Conservation (phyloP, 805 yeast species). For the Blastobotrys attinorum region DNA sequence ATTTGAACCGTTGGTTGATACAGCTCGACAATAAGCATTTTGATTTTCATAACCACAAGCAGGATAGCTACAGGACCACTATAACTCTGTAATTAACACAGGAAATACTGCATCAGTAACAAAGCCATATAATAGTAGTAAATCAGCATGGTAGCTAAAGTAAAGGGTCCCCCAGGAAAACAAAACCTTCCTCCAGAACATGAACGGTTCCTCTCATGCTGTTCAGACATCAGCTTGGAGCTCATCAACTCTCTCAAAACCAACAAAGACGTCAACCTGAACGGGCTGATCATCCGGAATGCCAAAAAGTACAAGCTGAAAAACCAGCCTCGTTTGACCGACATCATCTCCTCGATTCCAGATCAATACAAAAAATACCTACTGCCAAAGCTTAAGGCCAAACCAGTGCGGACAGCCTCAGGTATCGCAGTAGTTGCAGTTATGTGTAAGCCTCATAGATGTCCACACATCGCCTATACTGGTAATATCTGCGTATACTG, state of each 20-base stretch:
- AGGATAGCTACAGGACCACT: no score
- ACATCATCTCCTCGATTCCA: conserved; percentile 89
- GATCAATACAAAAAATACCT: conserved; percentile 89
- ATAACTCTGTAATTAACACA: no score
- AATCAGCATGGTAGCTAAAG: no score
- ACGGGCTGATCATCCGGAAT: conserved; percentile 76
- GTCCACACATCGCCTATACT: conserved; percentile 98
- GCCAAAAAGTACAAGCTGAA: conserved; percentile 88
- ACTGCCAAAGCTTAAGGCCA: conserved; percentile 92
- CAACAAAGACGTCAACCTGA: conserved; percentile 75
- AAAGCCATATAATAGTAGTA: no score
- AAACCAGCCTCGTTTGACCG: conserved; percentile 90
- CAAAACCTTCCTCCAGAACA: conserved; percentile 80
- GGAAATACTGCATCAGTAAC: no score
- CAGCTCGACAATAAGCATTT: no score
- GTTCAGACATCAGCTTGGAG: conserved; percentile 85
- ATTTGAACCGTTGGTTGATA: no score
- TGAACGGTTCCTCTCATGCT: conserved; percentile 86
- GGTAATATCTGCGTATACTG: conserved; percentile 97
- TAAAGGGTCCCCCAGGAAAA: conserved; percentile 31
- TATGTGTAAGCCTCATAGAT: conserved; percentile 98
- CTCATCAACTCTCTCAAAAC: conserved; percentile 68
- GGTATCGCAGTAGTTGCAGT: conserved; percentile 99
- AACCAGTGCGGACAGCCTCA: conserved; percentile 96
- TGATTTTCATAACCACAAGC: no score